phyloP scores from a whole-genome alignment of 2,329 filamentous ascomycete genomes.

The Ceratocystis destructans region DNA sequence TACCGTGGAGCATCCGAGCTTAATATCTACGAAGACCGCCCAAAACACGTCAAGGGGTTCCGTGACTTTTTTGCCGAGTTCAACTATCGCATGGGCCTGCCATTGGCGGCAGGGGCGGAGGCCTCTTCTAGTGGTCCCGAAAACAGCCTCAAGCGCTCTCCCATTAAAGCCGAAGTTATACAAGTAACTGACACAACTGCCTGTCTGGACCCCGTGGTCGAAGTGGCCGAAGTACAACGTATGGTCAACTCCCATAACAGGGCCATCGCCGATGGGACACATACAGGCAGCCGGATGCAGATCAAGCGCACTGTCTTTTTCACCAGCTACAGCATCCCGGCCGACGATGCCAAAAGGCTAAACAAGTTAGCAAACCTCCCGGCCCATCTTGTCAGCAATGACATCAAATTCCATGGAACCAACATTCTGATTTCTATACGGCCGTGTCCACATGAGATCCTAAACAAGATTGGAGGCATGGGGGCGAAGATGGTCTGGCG shows the following conservation, averaged over 20 bases:
- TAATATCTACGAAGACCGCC: conserved; percentile 55
- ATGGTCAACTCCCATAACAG: conserved; percentile 81
- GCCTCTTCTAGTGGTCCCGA: conserved; percentile 43
- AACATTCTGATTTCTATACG: conserved; percentile 81
- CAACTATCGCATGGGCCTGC: conserved; percentile 35
- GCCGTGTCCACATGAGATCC: conserved; percentile 54
- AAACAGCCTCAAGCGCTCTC: conserved; percentile 5
- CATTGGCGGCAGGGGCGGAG: conserved; percentile 21
- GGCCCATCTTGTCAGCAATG: conserved; percentile 46
- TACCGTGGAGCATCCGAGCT: conserved; percentile 76
- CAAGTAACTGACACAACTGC: conserved; percentile 68
- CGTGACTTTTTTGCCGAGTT: conserved; percentile 69
- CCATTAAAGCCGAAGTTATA: conserved; percentile 63
- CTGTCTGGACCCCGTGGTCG: conserved; percentile 60
- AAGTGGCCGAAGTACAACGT: conserved; percentile 73
- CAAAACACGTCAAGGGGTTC: conserved; percentile 63
- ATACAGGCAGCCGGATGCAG: conserved; percentile 35
- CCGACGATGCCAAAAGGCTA: conserved; percentile 57
- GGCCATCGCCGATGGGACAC: conserved; percentile 30
- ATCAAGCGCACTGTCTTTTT: conserved; percentile 85
- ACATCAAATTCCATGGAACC: conserved; percentile 72
- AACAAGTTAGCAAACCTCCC: conserved; percentile 56
- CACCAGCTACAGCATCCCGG: conserved; percentile 74
- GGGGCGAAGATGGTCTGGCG: conserved; percentile 74
- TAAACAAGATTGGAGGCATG: conserved; percentile 77